Evolutionary conservation across 495 filamentous ascomycete genomes (phyloP).

Genomic region (Aspergillus ellipticus): DNA sequence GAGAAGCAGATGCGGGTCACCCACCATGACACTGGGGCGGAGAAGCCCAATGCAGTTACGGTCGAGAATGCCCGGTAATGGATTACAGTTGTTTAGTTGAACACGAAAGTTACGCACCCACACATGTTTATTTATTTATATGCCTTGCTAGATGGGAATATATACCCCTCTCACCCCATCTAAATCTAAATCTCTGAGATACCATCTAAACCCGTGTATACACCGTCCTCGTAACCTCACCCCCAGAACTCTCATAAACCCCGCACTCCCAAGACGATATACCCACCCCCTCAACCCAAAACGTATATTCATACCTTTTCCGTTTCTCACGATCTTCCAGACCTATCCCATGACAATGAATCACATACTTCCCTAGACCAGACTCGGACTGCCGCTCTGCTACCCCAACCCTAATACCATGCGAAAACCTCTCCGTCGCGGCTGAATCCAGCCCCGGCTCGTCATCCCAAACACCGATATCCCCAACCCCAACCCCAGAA

Average conservation of each 20-base stretch:
- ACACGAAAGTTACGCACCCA: too few relatives aligned
- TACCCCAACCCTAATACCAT: constrained; percentile 4
- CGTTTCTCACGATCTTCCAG: background rate
- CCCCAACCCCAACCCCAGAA: background rate
- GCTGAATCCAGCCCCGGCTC: too few relatives aligned
- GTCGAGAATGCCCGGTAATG: constrained; percentile 24
- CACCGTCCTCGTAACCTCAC: background rate
- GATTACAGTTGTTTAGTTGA: background rate
- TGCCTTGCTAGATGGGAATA: background rate
- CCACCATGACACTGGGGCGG: constrained; percentile 9
- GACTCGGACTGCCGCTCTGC: background rate
- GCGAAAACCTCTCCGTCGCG: background rate
- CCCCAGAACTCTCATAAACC: background rate
- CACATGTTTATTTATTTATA: too few relatives aligned
- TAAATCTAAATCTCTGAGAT: background rate
- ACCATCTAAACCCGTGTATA: background rate
- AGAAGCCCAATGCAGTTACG: constrained; percentile 25
- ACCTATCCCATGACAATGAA: constrained; percentile 5
- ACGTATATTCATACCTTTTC: constrained; percentile 20
- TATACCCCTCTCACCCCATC: background rate
- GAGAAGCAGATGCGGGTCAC: constrained; percentile 23
- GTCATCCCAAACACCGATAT: constrained; percentile 6
- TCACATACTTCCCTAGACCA: background rate
- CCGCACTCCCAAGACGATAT: constrained; percentile 28
- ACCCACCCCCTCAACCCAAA: constrained; percentile 32